Evolutionary conservation across 805 yeast genomes (phyloP), one percentile per base, ranked within the genome.

Genomic region (Zygosaccharomyces pseudorouxii): DNA sequence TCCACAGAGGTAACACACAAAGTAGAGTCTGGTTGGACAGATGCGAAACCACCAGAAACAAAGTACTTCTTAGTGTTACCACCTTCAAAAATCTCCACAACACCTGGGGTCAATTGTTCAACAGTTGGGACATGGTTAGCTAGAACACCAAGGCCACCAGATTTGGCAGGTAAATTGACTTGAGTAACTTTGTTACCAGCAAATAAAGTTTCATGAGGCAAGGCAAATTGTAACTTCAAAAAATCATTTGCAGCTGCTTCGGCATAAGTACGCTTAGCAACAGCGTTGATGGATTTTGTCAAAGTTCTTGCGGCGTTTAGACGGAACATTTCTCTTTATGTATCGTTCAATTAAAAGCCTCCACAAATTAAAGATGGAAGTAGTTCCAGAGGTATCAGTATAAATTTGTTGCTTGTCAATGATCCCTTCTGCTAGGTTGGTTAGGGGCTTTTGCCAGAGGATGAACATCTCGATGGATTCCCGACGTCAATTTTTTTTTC

Each of bases 51-150:
- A 58, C 98, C 98, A 54, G 95, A 81, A 58, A 92, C 89, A 63
- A 92, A 93, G 78, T 72, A 92, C 72, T 86, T 88, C 72, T 80
- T 76, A 62, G 86, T 86, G 52, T 79, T 77, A 48, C 85, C 71
- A 65, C 81, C 78, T 71, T 88, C 92, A 58, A 88, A 84, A 67
- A 93, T 82, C 72, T 90, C 97, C 63, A 93, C 85, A 54, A 93
- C 79, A 72, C 99, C 99, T 62, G 99, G 96, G 67, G 83, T 80
- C 70, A 93, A 82, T 79, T 93, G 96, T 76, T 93, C 98, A 56
- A 92, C 89, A 63, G 86, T 81, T 64, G 99, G 98, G 65, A 93
- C 96, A 82, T 93, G 99, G 77, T 88, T 85, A 62, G 98, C 97
- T 68, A 93, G 77, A 58, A 93, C 81, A 87, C 99, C 99, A 73